Evolutionary conservation across 2,329 filamentous ascomycete species (phyloP), one percentile per base, ranked within the genome.

Genomic region (Pyrenochaeta sp.): DNA sequence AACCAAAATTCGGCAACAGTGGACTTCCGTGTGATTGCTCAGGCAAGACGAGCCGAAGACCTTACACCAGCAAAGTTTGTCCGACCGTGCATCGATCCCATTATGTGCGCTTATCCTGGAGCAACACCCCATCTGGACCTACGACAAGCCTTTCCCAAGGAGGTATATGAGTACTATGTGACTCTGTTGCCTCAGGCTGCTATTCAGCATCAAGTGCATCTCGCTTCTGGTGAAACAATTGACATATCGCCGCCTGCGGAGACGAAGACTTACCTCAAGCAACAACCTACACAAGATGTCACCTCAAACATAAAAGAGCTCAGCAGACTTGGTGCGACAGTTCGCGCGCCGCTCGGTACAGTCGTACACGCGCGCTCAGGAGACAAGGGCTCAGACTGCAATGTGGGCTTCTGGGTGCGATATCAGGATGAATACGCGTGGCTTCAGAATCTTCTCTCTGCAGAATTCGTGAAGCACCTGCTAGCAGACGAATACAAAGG

Each of bases 321-420:
- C 0, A 17, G 30, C 1, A 37, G 32, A 0, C 66, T 67, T 17
- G 60, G 62, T 12, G 57, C 63, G 1, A 76, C 72, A 1, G 66
- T 67, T 0, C 53, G 56, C n/a, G 67, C 74, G 14, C 75, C 73
- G 4, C 63, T 82, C 0, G 79, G 79, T 9, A 76, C 77, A n/a
- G 68, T 81, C 14, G 75, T 75, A 1, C 75, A 81, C 14, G 79
- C 74, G 0, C 66, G 81, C 33, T 79, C 79, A 1, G 74, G 73
- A 10, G 73, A 75, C 43, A 76, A 76, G 42, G 73, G 71, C 12
- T 69, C 67, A 12, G 67, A 76, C 37, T 70, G 66, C 48, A 76
- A 76, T 31, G 69, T 74, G 6, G 74, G 74, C 1, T 74, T 76
- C 49, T 76, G 69, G 62, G 71, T 76, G 0, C 64, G 72, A 1